A percentile compares a stretch with the other conserved stretches of the same genome.
phyloP scores from a whole-genome alignment of 495 filamentous ascomycete genomes.

The Penicillium herquei region DNA sequence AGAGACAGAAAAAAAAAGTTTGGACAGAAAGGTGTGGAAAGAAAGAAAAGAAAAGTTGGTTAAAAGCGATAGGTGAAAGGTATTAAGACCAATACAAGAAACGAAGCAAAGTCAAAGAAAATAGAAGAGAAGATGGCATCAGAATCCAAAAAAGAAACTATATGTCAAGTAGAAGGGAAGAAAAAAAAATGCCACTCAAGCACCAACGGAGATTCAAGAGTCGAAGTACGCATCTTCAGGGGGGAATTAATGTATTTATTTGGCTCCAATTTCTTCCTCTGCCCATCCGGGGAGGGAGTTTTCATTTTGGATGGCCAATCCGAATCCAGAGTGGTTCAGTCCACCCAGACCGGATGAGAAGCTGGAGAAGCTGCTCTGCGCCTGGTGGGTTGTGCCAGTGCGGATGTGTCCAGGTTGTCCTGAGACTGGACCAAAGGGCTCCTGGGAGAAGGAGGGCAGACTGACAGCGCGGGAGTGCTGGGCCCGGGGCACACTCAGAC shows the following conservation, averaged over 20 bases:
- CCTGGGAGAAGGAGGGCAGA: constrained; percentile 70
- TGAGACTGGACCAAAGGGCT: constrained; percentile 50
- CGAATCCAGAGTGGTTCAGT: constrained; percentile 57
- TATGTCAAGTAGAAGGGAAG: constrained; percentile 15
- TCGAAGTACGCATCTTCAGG: constrained; percentile 26
- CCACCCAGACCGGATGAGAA: constrained; percentile 57
- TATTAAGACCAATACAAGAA: constrained; percentile 36
- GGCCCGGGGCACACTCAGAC: constrained; percentile 55
- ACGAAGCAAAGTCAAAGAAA: constrained; percentile 18
- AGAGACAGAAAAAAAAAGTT: constrained; percentile 20
- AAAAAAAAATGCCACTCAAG: constrained; percentile 23
- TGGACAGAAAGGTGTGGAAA: constrained; percentile 19
- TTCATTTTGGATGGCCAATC: constrained; percentile 62
- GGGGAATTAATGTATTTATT: constrained; percentile 32
- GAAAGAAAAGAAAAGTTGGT: constrained; percentile 14
- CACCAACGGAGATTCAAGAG: constrained; percentile 23
- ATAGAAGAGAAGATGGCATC: constrained; percentile 14
- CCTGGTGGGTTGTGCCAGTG: constrained; percentile 49
- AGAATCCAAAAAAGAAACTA: constrained; percentile 22
- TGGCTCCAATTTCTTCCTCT: constrained; percentile 59
- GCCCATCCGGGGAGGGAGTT: constrained; percentile 66
- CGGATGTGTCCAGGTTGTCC: constrained; percentile 42
- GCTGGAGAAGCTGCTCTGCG: constrained; percentile 56
- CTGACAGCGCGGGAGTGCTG: constrained; percentile 84
- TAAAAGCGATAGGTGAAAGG: constrained; percentile 27